Conservation (phyloP, 2,329 filamentous ascomycete genomes). For the Clarireedia sp. region DNA sequence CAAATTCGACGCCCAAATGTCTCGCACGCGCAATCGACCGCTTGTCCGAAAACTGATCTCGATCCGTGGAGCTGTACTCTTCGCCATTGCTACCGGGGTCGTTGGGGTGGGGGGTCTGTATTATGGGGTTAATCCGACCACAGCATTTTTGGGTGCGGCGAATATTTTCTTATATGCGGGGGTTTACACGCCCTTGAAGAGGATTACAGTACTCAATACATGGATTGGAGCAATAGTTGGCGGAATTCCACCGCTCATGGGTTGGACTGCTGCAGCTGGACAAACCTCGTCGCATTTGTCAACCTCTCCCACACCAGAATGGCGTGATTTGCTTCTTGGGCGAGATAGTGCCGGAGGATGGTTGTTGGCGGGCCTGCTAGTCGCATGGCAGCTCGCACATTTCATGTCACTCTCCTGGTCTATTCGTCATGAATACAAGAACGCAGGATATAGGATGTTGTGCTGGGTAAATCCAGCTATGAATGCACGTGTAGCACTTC, state of each 20-base stretch:
- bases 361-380: slow-evolving; percentile 76
- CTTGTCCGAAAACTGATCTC: slow-evolving; percentile 76
- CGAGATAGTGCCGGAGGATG: slow-evolving; percentile 69
- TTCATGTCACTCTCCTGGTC: slow-evolving; percentile 91
- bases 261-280: slow-evolving; percentile 90
- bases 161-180: slow-evolving; percentile 90
- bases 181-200: slow-evolving; percentile 87
- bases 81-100: slow-evolving; percentile 66
- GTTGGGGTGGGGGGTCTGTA: slow-evolving; percentile 68
- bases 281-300: slow-evolving; percentile 77
- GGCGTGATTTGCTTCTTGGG: slow-evolving; percentile 71
- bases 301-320: slow-evolving; percentile 48
- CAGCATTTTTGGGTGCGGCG: slow-evolving; percentile 71
- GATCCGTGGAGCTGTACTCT: slow-evolving; percentile 61
- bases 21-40: slow-evolving; percentile 82
- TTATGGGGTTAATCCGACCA: slow-evolving; percentile 88
- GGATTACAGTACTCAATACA: slow-evolving; percentile 78
- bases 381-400: slow-evolving; percentile 97
- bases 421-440: slow-evolving; percentile 83
- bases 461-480: slow-evolving; percentile 78
- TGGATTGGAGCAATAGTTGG: slow-evolving; percentile 93
- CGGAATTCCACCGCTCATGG: slow-evolving; percentile 92
- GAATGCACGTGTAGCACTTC: slow-evolving; percentile 78
- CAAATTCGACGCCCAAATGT: slow-evolving; percentile 85
- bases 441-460: slow-evolving; percentile 63